These are phyloP conservation scores for Epichloe aotearoae DNA, from an alignment of 2,329 filamentous ascomycete genomes.

Conservation along the genomic window DNA sequence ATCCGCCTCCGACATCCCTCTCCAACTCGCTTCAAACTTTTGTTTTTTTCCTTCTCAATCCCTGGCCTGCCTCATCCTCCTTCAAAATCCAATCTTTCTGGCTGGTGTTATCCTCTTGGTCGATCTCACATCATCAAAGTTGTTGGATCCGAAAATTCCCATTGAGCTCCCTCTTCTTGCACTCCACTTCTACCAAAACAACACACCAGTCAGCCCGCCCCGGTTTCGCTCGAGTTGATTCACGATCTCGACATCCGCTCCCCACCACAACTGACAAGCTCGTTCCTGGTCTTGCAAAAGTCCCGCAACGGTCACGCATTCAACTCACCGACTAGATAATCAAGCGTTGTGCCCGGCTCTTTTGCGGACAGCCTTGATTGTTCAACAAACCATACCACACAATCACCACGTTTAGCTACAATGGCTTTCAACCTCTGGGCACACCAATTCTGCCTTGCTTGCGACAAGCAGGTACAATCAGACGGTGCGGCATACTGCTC, in stretches of 20 bases:
- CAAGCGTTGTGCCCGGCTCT: not conserved
- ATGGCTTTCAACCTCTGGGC: constrained; percentile 59
- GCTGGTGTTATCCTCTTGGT: not conserved
- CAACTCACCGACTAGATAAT: not conserved
- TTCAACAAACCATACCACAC: constrained; percentile 7
- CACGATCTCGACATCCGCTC: constrained; percentile 8
- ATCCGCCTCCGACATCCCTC: constrained; percentile 4
- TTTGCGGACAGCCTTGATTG: not conserved
- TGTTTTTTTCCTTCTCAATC: not conserved
- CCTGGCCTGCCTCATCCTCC: not conserved
- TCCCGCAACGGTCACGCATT: not conserved
- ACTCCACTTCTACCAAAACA: not conserved
- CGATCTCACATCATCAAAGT: not conserved
- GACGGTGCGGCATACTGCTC: constrained; percentile 79
- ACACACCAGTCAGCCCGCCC: constrained; percentile 5
- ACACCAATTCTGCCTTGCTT: constrained; percentile 85
- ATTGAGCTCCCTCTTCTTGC: not conserved
- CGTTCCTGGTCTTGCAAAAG: not conserved
- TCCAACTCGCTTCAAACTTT: constrained; percentile 1
- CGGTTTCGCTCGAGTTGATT: constrained; percentile 10
- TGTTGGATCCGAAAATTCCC: not conserved
- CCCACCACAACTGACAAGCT: not conserved
- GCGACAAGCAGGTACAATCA: constrained; percentile 66
- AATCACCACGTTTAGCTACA: constrained; percentile 6
- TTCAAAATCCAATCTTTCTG: not conserved